phyloP scores from a whole-genome alignment of 495 filamentous ascomycete species.

The Hypoxylon fragiforme region DNA sequence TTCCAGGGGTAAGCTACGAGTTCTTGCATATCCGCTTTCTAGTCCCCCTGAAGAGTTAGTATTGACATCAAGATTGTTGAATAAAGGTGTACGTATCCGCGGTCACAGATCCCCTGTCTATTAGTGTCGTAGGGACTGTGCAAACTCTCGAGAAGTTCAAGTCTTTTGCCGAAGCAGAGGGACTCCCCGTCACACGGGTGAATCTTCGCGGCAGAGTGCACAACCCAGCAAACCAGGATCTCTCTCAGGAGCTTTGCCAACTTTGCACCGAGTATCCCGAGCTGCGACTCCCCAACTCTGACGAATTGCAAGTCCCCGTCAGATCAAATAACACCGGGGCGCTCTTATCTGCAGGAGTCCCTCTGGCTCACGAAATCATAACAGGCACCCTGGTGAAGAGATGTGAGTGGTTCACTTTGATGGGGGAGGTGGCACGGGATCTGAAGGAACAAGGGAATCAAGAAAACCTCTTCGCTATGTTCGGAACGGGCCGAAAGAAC shows the following conservation, averaged over 20 bases:
- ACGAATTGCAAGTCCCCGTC: constrained; percentile 28
- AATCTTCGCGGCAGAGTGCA: constrained; percentile 37
- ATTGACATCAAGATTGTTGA: neutral
- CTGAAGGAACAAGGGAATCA: constrained; percentile 10
- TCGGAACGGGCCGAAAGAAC: constrained; percentile 4
- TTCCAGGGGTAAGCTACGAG: constrained; percentile 31
- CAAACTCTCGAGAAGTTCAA: constrained; percentile 16
- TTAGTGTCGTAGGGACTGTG: constrained; percentile 37
- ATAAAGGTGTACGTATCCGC: constrained; percentile 39
- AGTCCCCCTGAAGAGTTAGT: too few species aligned
- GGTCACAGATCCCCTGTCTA: constrained; percentile 37
- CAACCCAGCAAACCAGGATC: constrained; percentile 39
- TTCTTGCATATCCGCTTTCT: too few species aligned
- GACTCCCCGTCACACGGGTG: constrained; percentile 21
- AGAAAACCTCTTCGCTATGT: constrained; percentile 30
- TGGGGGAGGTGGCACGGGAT: constrained; percentile 34
- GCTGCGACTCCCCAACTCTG: constrained; percentile 30
- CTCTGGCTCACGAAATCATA: constrained; percentile 38
- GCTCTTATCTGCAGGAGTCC: constrained; percentile 9
- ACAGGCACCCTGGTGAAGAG: constrained; percentile 38
- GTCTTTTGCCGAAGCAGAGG: constrained; percentile 17
- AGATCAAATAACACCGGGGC: constrained; percentile 37
- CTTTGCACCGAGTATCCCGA: constrained; percentile 24
- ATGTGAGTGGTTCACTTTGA: constrained; percentile 42
- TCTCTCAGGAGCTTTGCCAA: constrained; percentile 26